Evolutionary conservation across 805 yeast species (phyloP), one percentile per base, ranked within the genome.

Genomic region (Sugiyamaella mastotermitis): DNA sequence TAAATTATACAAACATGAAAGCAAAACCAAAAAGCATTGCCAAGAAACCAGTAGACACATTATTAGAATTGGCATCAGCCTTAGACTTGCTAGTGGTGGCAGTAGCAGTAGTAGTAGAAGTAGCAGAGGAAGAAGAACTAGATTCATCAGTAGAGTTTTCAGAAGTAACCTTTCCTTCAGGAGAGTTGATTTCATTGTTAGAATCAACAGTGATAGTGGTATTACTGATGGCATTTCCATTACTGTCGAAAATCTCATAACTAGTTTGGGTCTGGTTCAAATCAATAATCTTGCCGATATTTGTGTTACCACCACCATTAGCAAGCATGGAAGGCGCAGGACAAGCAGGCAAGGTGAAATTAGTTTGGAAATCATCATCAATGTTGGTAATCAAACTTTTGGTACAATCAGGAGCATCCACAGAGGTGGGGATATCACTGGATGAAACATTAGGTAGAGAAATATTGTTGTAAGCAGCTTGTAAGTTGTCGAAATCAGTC

Each of bases 401-500:
- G 35, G 48, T 45, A 38, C 62, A 57, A 13, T 39, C 35, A 10
- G 61, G 57, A 38, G 57, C 50, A 11, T 52, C 28, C 25, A 41
- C 34, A 8, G 43, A 48, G 15, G 44, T 41, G 15, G 41, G 37
- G n/a, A 52, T 35, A 16, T 43, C 40, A 15, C 45, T 41, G 9
- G 34, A 48, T 6, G 40, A 9, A 38, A 55, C 33, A 10, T 40
- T 35, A 17, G 58, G 52, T 28, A 51, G 46, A 16, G 49, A 30
- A 41, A 62, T 74, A 27, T 68, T 56, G 43, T 69, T 59, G 48
- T 74, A 77, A 58, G 80, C 75, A 3, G 52, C 44, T 63, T 83
- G 70, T 50, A 82, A 69, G 55, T 78, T 78, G 46, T 57, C 51
- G 56, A 55, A 88, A 64, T 88, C 97, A 1, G 62, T 48, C 40